Evolutionary conservation across 768 basidiomycete species (phyloP).

Genomic region (Psilocybe cubensis): DNA sequence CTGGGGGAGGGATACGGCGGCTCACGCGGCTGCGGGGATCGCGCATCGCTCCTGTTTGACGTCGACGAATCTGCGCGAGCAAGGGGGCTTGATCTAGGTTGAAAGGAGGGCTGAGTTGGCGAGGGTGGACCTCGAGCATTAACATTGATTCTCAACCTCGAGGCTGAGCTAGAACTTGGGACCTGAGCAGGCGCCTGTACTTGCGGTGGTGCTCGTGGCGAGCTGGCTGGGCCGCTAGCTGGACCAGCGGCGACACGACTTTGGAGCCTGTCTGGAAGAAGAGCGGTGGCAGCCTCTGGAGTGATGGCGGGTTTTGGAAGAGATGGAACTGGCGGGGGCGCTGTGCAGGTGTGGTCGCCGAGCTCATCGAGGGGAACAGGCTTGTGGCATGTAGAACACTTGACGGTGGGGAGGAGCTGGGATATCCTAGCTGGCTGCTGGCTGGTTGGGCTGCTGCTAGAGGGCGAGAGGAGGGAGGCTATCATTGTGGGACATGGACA

Average conservation of each 20-base stretch:
- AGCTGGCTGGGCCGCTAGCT: constrained; percentile 7
- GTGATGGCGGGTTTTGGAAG: constrained; percentile 42
- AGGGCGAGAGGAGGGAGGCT: constrained; percentile 23
- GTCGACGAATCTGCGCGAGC: constrained; percentile 25
- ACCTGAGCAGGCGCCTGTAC: constrained; percentile 27
- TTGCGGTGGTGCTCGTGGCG: constrained; percentile 11
- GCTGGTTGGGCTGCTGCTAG: constrained; percentile 30
- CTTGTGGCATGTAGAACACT: constrained; percentile 77
- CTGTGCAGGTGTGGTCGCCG: constrained; percentile 76
- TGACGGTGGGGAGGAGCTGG: constrained; percentile 79
- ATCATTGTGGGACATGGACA: constrained; percentile 14
- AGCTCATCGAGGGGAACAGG: constrained; percentile 76
- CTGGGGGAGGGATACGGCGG: constrained; percentile 9
- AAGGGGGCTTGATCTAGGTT: constrained; percentile 40
- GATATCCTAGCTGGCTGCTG: constrained; percentile 52
- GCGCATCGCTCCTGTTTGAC: neutral
- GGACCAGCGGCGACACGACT: constrained; percentile 35
- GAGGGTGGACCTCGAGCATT: constrained; percentile 19
- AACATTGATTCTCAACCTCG: constrained; percentile 37
- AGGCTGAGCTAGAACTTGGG: constrained; percentile 24
- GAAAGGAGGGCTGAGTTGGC: constrained; percentile 28
- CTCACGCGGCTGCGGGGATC: constrained; percentile 9
- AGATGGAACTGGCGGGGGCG: constrained; percentile 33
- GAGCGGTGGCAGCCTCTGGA: constrained; percentile 42
- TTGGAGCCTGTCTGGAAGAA: constrained; percentile 56